phyloP scores from a whole-genome alignment of 495 filamentous ascomycete species.

The Ramalina peruviana region DNA sequence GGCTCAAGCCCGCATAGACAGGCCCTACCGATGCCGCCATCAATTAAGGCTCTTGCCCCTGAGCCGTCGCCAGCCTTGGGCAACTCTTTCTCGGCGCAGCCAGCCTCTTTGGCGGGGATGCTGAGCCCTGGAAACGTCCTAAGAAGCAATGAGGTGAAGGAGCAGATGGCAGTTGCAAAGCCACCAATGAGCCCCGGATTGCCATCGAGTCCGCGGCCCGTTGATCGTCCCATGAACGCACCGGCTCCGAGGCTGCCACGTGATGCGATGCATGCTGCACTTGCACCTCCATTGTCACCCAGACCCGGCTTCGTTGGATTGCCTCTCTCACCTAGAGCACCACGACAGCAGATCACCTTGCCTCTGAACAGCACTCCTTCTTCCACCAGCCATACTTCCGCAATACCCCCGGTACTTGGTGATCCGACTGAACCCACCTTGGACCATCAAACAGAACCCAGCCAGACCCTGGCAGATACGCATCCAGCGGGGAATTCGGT shows the following conservation, averaged over 20 bases:
- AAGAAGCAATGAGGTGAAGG: conserved; percentile 13
- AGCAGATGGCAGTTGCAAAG: conserved; percentile 29
- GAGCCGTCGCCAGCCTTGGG: conserved; percentile 3
- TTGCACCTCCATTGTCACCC: conserved; percentile 57
- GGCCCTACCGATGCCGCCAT: conserved; percentile 1
- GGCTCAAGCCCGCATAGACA: neutral
- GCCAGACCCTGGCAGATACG: no score
- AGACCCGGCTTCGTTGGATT: conserved; percentile 39
- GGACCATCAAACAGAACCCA: neutral
- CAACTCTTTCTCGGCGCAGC: conserved; percentile 13
- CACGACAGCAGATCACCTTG: conserved; percentile 50
- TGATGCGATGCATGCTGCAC: conserved; percentile 29
- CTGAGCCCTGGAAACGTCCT: conserved; percentile 20
- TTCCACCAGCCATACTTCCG: no score
- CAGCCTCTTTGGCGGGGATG: conserved; percentile 25
- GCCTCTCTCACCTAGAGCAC: conserved; percentile 60
- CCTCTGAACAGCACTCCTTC: conserved; percentile 33
- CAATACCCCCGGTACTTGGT: no score
- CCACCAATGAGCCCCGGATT: conserved; percentile 73
- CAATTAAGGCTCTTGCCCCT: conserved; percentile 12
- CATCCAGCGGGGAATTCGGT: no score
- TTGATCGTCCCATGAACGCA: conserved; percentile 54
- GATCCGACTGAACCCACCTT: neutral
- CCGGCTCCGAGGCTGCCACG: conserved; percentile 53
- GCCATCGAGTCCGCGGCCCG: conserved; percentile 80